Evolutionary conservation across 345 rosid genomes (phyloP), one percentile per base, ranked within the genome.

Genomic region (Gossypium raimondii): DNA sequence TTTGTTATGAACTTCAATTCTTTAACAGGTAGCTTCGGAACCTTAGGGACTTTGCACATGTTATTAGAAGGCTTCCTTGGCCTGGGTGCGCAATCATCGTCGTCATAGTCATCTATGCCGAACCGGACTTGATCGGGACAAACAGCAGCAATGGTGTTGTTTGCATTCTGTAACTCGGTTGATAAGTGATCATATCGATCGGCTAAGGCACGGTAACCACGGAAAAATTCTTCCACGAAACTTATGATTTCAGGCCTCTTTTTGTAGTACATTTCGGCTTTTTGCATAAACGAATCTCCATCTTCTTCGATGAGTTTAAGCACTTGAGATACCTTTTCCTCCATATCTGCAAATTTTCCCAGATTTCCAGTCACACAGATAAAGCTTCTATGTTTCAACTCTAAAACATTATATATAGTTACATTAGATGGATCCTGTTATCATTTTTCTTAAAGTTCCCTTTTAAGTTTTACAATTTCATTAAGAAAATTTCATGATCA

Each of bases 251-350:
- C 99, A 10, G 99, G 99, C 78, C 97, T 87, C 85, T 87, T 93
- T 80, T 88, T 96, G 82, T 93, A 96, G 82, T 96, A 96, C 99
- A 96, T 96, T 80, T 96, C 98, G 22, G 99, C 98, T 74, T 97
- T 89, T 83, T 80, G 92, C 50, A 94, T 94, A 73, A 96, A 96
- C 4, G 99, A 96, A 44, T 93, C 99, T 62, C 99, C 99, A 73
- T 96, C 99, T 83, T 92, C 98, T 78, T 89, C 84, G 2, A 93
- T 77, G 8, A 96, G 93, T 77, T 89, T 87, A 72, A 96, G 84
- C 75, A 86, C 84, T n/a, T 24, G 45, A 27, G 82, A 83, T 14
- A 96, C 97, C 82, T 93, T 96, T 69, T 96, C 99, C 84, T 93
- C 97, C 84, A 96, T 87, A 83, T 96, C 99, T 96, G 88, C 68